Base-by-base conservation (phyloP, 148 eudicot species). In the Nyssa sinensis region DNA sequence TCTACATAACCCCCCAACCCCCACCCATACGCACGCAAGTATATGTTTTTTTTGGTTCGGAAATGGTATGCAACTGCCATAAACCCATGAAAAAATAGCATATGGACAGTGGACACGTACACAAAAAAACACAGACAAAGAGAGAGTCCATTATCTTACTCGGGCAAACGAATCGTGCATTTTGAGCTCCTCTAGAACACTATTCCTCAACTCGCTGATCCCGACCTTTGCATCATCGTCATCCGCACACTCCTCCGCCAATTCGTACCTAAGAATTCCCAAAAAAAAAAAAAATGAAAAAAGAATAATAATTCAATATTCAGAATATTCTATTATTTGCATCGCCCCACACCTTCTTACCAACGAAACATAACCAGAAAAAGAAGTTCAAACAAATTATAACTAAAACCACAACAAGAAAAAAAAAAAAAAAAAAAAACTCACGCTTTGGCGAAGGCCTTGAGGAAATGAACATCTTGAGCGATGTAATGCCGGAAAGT, bases 241-340 rank as follows among this genome's bases (percentile, higher is more conserved):
- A 68, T 96, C 99, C 44, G 98, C 94, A 66, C 87, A 88, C 74
- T 93, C 97, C 83, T 88, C 94, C 47, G 98, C 97, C 85, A 88
- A 74, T 81, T 91, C 89, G 72, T 89, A 96, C 81, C 99, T 96
- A 78, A 59, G 59, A 31, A 77, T 59, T 28, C 25, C 34, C 10
- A 37, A 60, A 29, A 24, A 71, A 60, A 8, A 5, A 65, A 37
- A 60, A 29, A 24, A 71, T 35, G 8, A 5, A 65, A n/a, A n/a
- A n/a, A n/a, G n/a, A n/a, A n/a, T n/a, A n/a, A 28, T 31, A 11
- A 37, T 23, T 32, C 37, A 60, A 60, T 31, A 44, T 44, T 44
- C 51, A 44, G 51, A 44, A 44, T 14, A 44, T 44, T 44, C 35
- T 69, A 29, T 53, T 14, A 30, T 31, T 34, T 29, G 27, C 29